phyloP scores from a whole-genome alignment of 2,329 filamentous ascomycete genomes.

The Penicillium sp. region DNA sequence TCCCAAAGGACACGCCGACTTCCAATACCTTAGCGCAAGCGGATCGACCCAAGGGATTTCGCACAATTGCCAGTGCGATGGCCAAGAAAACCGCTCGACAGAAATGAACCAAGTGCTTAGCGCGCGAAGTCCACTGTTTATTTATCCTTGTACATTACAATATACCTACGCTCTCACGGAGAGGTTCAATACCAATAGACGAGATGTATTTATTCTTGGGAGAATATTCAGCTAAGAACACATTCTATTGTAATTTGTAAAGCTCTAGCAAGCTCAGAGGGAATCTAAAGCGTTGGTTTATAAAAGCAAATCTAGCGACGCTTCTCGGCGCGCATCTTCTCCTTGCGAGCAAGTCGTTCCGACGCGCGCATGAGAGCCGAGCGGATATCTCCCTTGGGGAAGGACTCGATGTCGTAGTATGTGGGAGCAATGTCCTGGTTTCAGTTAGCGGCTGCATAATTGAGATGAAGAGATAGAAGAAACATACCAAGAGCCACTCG shows the following conservation, averaged over 20 bases:
- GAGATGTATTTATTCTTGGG: conserved; percentile 3
- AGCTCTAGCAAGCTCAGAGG: conserved; percentile 2
- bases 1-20: not conserved
- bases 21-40: not conserved
- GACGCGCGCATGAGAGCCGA: conserved; percentile 56
- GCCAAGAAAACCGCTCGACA: not conserved
- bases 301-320: conserved; percentile 28
- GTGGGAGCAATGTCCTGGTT: conserved; percentile 81
- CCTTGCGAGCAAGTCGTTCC: conserved; percentile 56
- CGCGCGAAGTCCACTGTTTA: not conserved
- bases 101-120: not conserved
- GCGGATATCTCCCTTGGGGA: conserved; percentile 83
- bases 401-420: conserved; percentile 84
- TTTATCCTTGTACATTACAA: conserved; percentile 15
- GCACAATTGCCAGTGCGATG: not conserved
- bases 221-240: not conserved
- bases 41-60: not conserved
- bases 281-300: conserved; percentile 14
- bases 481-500: conserved; percentile 84
- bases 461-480: conserved; percentile 5
- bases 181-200: conserved; percentile 8
- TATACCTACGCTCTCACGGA: conserved; percentile 2
- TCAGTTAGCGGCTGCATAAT: conserved; percentile 16
- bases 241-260: conserved; percentile 1
- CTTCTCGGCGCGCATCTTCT: conserved; percentile 47